Conservation (phyloP, 2,329 filamentous ascomycete species). For the Dothideomycetes sp. region DNA sequence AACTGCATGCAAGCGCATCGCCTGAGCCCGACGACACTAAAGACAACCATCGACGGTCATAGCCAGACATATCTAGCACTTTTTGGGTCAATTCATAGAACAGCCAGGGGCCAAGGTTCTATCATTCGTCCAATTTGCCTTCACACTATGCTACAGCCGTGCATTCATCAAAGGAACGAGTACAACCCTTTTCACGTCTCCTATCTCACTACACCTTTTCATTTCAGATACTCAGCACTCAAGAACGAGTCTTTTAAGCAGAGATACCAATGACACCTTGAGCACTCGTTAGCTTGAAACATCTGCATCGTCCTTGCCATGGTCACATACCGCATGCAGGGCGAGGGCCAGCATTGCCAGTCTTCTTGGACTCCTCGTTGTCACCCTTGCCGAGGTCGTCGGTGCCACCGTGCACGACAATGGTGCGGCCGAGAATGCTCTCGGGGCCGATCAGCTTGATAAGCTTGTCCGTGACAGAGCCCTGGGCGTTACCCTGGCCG, state of each 20-base stretch:
- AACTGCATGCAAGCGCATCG: too few relatives aligned
- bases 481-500: slow-evolving; percentile 79
- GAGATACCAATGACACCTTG: slow-evolving; percentile 25
- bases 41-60: too few relatives aligned
- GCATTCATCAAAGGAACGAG: background rate
- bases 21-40: too few relatives aligned
- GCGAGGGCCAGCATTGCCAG: slow-evolving; percentile 84
- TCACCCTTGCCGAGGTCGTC: slow-evolving; percentile 92
- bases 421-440: slow-evolving; percentile 89
- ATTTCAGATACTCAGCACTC: background rate
- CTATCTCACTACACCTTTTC: background rate
- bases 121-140: background rate
- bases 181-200: background rate
- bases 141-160: background rate
- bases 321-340: slow-evolving; percentile 90
- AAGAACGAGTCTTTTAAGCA: background rate
- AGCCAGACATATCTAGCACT: too few relatives aligned
- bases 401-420: slow-evolving; percentile 89
- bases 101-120: too few relatives aligned
- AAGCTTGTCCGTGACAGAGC: slow-evolving; percentile 65
- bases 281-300: slow-evolving; percentile 3
- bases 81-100: too few relatives aligned
- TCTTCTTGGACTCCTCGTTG: slow-evolving; percentile 95
- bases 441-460: slow-evolving; percentile 95
- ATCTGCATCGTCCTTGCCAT: too few relatives aligned